A percentile compares a stretch with the other conserved stretches of the same genome.
phyloP scores from a whole-genome alignment of 1,139 yeast species.

The Hyphopichia pseudoburtonii region DNA sequence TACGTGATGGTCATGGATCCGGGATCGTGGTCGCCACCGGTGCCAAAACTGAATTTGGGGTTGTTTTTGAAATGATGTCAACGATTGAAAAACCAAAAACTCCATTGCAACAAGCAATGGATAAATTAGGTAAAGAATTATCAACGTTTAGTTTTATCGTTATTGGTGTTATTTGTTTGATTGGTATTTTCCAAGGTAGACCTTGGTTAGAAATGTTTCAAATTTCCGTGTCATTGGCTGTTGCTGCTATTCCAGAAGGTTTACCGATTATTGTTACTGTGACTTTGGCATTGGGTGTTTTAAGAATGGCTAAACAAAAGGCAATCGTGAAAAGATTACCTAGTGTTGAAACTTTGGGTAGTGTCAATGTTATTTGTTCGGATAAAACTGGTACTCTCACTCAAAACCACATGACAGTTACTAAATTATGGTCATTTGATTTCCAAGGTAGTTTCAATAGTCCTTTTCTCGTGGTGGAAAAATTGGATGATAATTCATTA shows the following conservation, averaged over 20 bases:
- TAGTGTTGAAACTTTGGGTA: constrained; percentile 92
- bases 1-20: constrained; percentile 88
- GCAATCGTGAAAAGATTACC: constrained; percentile 94
- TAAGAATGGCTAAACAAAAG: constrained; percentile 89
- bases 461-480: constrained; percentile 51
- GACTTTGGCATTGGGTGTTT: constrained; percentile 89
- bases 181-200: constrained; percentile 88
- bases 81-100: constrained; percentile 94
- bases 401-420: constrained; percentile 90
- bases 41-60: constrained; percentile 83
- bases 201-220: constrained; percentile 97
- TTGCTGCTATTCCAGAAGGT: constrained; percentile 98
- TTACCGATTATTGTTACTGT: constrained; percentile 96
- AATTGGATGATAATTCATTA: constrained; percentile 37
- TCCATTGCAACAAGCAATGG: constrained; percentile 93
- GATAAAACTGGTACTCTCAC: constrained; percentile 97
- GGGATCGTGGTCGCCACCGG: constrained; percentile 95
- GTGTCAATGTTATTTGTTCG: constrained; percentile 91
- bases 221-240: constrained; percentile 92
- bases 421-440: constrained; percentile 79
- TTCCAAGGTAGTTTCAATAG: constrained; percentile 55
- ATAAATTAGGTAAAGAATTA: constrained; percentile 85
- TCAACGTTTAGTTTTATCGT: constrained; percentile 79
- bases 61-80: constrained; percentile 88
- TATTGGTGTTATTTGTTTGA: constrained; percentile 81